Evolutionary conservation across 306 rosid genomes (phyloP), one percentile per base, ranked within the genome.

Genomic region (Begonia peltatifolia): DNA sequence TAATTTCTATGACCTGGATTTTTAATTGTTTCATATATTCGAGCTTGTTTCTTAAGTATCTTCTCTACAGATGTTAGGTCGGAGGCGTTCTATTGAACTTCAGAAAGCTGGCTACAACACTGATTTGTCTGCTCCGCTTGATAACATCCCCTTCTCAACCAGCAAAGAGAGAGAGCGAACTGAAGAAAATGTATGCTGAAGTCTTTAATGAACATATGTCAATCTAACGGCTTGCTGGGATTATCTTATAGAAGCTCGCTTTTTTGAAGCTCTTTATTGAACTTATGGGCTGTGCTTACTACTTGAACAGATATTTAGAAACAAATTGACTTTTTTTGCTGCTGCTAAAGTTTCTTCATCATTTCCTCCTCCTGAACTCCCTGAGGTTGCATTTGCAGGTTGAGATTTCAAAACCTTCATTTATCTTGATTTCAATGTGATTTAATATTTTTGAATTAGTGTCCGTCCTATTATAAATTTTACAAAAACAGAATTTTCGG

Each of bases 341-440:
- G 90, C 99, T 54, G 99, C 95, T 11, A 86, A 85, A 67, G 82
- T 68, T 56, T 83, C 95, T 16, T 90, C 94, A 12, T 90, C 99
- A 66, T 85, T 90, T 80, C 94, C 94, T 12, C 87, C 87, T 54
- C 86, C 87, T 52, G 71, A 65, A 48, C 74, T 90, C 67, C 99
- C 94, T 2, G 99, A 90, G 77, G 86, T 90, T 71, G 99, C 99
- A 72, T 90, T 90, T 71, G 99, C 99, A 46, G 99, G 99, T 90
- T 64, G 44, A 42, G 55, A 60, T 65, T 63, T 61, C 15, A 56
- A 57, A 36, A 44, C 38, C 8, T 30, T 7, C 38, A 30, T 5
- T 20, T 30, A 7, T 30, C 7, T 5, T 30, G 38, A 30, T 30
- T 30, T 30, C 38, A 30, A 30, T 30, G 23, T 20, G 23, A 2